Evolutionary conservation across 2,329 filamentous ascomycete genomes (phyloP).

Genomic region (Shiraia sp.): DNA sequence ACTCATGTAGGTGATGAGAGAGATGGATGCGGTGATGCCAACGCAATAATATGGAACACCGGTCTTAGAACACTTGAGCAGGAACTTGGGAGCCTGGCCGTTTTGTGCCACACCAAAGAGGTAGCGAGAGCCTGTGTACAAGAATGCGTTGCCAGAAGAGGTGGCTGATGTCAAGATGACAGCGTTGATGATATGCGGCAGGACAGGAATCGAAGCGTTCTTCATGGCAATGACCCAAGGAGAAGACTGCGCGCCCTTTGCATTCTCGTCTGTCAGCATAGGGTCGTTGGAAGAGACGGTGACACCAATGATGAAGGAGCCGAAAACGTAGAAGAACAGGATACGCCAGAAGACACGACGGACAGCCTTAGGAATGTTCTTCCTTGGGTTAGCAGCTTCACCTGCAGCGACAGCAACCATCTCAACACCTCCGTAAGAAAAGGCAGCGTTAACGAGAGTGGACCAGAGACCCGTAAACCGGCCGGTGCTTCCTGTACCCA

Average conservation of each 20-base stretch:
- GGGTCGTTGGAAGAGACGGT: slow-evolving; percentile 60
- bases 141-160: slow-evolving; percentile 69
- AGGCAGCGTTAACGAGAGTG: slow-evolving; percentile 59
- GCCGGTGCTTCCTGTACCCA: slow-evolving; percentile 61
- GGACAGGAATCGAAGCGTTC: slow-evolving; percentile 66
- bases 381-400: slow-evolving; percentile 42
- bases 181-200: slow-evolving; percentile 76
- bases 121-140: slow-evolving; percentile 59
- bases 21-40: slow-evolving; percentile 45
- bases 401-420: slow-evolving; percentile 45
- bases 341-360: slow-evolving; percentile 60
- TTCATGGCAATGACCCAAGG: slow-evolving; percentile 67
- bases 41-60: slow-evolving; percentile 50
- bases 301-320: slow-evolving; percentile 61
- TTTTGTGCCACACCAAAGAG: slow-evolving; percentile 56
- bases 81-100: slow-evolving; percentile 56
- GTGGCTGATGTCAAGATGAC: slow-evolving; percentile 73
- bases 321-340: slow-evolving; percentile 58
- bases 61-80: slow-evolving; percentile 52
- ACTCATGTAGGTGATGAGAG: slow-evolving; percentile 55
- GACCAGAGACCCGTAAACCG: slow-evolving; percentile 64
- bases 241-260: slow-evolving; percentile 40
- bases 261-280: slow-evolving; percentile 52
- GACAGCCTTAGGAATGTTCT: slow-evolving; percentile 58
- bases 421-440: slow-evolving; percentile 43